phyloP scores from a whole-genome alignment of 2,329 filamentous ascomycete species.

The Fusarium sp. region DNA sequence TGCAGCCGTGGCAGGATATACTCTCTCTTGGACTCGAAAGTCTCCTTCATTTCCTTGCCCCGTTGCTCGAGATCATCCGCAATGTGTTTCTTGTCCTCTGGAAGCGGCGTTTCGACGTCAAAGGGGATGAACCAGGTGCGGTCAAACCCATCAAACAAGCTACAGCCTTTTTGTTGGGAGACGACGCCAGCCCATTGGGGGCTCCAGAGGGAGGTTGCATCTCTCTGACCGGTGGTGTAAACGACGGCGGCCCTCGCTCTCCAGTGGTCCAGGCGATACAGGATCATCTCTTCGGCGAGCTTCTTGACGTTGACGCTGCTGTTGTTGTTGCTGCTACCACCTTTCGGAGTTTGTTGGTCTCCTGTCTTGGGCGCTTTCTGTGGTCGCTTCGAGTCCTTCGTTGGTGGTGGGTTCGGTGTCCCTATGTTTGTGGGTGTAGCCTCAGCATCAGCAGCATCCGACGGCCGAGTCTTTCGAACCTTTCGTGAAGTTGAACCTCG shows the following conservation, averaged over 20 bases:
- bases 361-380: conserved; percentile 1
- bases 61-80: conserved; percentile 17
- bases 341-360: neutral
- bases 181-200: conserved; percentile 19
- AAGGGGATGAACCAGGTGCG: conserved; percentile 40
- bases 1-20: neutral
- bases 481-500: neutral
- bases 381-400: neutral
- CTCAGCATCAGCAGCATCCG: neutral
- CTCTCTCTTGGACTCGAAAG: neutral
- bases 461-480: neutral
- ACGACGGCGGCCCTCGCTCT: conserved; percentile 34
- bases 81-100: conserved; percentile 14
- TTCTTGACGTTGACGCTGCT: conserved; percentile 7
- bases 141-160: conserved; percentile 40
- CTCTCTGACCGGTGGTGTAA: conserved; percentile 26
- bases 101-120: conserved; percentile 19
- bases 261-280: conserved; percentile 33
- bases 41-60: conserved; percentile 3
- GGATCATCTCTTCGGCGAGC: conserved; percentile 35
- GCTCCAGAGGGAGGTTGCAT: conserved; percentile 38
- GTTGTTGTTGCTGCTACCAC: neutral
- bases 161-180: conserved; percentile 15
- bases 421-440: neutral
- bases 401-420: neutral